A percentile compares a stretch with the other conserved stretches of the same genome.
Conservation (phyloP, 441 rosid species). For the Croton laevigatus region DNA sequence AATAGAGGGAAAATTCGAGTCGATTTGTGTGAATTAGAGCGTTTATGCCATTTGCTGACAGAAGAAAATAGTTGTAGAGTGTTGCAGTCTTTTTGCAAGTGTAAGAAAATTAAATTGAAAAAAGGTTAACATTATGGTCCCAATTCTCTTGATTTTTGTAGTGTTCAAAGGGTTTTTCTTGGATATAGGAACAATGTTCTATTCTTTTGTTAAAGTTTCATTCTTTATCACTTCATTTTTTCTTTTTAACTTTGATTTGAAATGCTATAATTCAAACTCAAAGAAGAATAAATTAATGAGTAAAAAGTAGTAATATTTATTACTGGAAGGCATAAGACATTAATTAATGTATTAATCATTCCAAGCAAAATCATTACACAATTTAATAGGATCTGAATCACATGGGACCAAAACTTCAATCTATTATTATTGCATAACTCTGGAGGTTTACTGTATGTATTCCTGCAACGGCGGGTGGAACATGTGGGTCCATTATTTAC, state of each 20-base stretch:
- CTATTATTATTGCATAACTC: slow-evolving; percentile 1
- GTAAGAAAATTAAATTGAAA: background rate
- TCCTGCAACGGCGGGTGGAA: background rate
- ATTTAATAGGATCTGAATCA: slow-evolving; percentile 16
- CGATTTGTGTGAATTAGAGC: too few relatives aligned
- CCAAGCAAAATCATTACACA: slow-evolving; percentile 22
- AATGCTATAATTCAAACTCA: background rate
- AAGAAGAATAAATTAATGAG: background rate
- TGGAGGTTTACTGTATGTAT: background rate
- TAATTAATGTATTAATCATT: background rate
- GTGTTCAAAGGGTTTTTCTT: slow-evolving; percentile 3
- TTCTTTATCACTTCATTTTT: background rate
- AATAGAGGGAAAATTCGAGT: too few relatives aligned
- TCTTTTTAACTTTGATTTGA: background rate
- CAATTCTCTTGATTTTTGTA: background rate
- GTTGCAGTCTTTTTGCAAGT: slow-evolving; percentile 10
- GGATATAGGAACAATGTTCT: background rate
- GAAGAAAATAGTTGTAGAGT: too few relatives aligned
- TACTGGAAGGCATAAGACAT: slow-evolving; percentile 13
- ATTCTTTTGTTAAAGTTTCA: slow-evolving; percentile 7
- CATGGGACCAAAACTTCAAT: background rate
- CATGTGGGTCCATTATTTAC: background rate
- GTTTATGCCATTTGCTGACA: too few relatives aligned
- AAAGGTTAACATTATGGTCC: slow-evolving; percentile 13
- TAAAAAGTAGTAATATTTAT: background rate